A percentile compares a stretch with the other conserved stretches of the same genome.
These are phyloP conservation scores for Trametes versicolor DNA, from an alignment of 1,284 basidiomycete genomes.

Conservation along the genomic window DNA sequence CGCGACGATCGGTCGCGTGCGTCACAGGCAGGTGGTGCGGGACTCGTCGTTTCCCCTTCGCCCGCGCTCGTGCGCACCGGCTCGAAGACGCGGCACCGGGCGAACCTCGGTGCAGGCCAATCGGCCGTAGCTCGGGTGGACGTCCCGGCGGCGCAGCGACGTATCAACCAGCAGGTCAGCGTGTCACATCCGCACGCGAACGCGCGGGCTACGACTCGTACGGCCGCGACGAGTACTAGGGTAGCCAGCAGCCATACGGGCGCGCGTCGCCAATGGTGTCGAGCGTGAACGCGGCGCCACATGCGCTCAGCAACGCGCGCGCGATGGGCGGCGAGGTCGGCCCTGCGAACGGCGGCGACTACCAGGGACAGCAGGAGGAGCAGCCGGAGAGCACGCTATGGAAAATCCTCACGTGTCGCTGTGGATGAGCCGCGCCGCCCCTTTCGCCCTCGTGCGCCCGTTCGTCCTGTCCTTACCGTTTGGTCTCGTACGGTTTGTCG, in stretches of 20 bases:
- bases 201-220: slow-evolving; percentile 62
- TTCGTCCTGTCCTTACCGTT: slow-evolving; percentile 33
- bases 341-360: slow-evolving; percentile 66
- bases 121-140: slow-evolving; percentile 80
- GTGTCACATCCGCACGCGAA: slow-evolving; percentile 74
- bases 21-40: slow-evolving; percentile 60
- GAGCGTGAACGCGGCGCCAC: slow-evolving; percentile 69
- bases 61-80: slow-evolving; percentile 79
- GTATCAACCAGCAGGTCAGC: slow-evolving; percentile 50
- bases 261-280: slow-evolving; percentile 82
- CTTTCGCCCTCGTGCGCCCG: slow-evolving; percentile 8
- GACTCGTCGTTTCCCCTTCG: slow-evolving; percentile 68
- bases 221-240: slow-evolving; percentile 56
- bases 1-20: slow-evolving; percentile 60
- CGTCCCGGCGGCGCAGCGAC: slow-evolving; percentile 64
- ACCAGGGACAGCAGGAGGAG: slow-evolving; percentile 65
- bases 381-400: slow-evolving; percentile 66
- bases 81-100: slow-evolving; percentile 72
- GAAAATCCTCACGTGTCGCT: slow-evolving; percentile 80
- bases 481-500: not conserved
- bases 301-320: slow-evolving; percentile 74
- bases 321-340: slow-evolving; percentile 74
- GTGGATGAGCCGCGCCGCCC: slow-evolving; percentile 54
- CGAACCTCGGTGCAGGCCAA: slow-evolving; percentile 68
- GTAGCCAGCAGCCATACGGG: slow-evolving; percentile 62